phyloP scores from a whole-genome alignment of 169 alveolate species.

The Cryptosporidium baileyi region DNA sequence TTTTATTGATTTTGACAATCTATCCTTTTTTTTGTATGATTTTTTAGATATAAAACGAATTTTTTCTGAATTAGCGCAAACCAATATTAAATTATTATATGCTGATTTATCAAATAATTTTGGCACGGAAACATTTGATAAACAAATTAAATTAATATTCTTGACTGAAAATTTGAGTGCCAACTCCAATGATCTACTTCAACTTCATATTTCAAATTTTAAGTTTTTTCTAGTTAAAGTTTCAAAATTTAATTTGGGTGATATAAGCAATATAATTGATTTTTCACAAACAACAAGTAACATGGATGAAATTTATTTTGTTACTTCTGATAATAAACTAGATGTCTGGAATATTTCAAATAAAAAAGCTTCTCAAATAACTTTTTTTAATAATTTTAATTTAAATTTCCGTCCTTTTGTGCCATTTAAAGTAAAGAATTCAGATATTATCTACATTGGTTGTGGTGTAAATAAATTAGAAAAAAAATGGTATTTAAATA shows the following conservation, averaged over 20 bases:
- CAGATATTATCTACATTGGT: slow-evolving; percentile 2
- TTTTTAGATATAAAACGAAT: neutral
- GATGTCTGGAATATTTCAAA: neutral
- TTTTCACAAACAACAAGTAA: neutral
- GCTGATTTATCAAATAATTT: neutral
- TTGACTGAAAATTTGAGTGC: too few species aligned
- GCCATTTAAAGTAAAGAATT: neutral
- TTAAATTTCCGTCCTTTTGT: slow-evolving; percentile 9
- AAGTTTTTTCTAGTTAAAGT: neutral
- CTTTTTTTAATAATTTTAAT: neutral
- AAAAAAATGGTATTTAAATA: neutral
- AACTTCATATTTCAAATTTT: slow-evolving; percentile 7
- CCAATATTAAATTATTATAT: neutral
- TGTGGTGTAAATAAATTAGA: neutral
- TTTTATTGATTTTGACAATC: neutral
- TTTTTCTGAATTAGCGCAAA: neutral
- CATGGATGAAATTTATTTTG: neutral
- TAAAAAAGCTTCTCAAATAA: neutral
- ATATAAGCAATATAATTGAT: neutral
- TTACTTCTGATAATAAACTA: neutral
- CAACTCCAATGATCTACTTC: neutral
- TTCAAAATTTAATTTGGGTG: neutral
- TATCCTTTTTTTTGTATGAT: neutral
- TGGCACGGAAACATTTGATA: neutral
- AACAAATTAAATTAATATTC: neutral